Percentiles rank a stretch among this genome's conserved stretches.
Conservation (phyloP, 768 basidiomycete species). For the Serendipita sp. region DNA sequence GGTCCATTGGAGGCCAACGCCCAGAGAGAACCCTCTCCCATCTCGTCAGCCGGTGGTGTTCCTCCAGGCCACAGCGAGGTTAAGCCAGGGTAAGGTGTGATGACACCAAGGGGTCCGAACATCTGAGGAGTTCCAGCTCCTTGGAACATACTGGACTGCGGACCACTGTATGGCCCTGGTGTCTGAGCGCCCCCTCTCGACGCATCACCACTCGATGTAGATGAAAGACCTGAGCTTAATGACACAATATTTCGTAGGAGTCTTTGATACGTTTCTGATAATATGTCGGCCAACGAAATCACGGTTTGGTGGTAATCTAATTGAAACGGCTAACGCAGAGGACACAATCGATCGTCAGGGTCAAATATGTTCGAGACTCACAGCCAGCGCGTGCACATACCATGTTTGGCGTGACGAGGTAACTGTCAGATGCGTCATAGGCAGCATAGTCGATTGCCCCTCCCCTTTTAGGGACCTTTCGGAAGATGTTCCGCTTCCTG, state of each 20-base stretch:
- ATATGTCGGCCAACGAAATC: constrained; percentile 73
- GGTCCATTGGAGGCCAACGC: constrained; percentile 2
- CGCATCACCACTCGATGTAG: neutral
- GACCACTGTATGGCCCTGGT: neutral
- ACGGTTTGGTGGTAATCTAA: constrained; percentile 83
- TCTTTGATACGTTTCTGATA: constrained; percentile 81
- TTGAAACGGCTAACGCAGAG: constrained; percentile 51
- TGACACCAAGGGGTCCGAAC: constrained; percentile 55
- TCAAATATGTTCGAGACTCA: neutral
- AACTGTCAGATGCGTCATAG: constrained; percentile 46
- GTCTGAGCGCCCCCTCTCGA: neutral
- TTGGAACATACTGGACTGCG: neutral
- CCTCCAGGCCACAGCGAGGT: constrained; percentile 52
- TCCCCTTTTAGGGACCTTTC: constrained; percentile 41
- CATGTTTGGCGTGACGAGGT: constrained; percentile 57
- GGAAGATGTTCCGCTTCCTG: constrained; percentile 38
- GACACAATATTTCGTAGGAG: constrained; percentile 71
- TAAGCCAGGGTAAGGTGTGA: constrained; percentile 68
- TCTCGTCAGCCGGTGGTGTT: constrained; percentile 17
- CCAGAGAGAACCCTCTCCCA: constrained; percentile 12
- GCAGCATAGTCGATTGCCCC: constrained; percentile 40
- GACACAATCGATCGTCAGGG: constrained; percentile 4
- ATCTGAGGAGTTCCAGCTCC: constrained; percentile 34
- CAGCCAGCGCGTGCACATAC: constrained; percentile 26
- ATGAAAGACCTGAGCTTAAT: neutral